phyloP scores from a whole-genome alignment of 73 alveolate species.

The Tetrahymena elliotti region DNA sequence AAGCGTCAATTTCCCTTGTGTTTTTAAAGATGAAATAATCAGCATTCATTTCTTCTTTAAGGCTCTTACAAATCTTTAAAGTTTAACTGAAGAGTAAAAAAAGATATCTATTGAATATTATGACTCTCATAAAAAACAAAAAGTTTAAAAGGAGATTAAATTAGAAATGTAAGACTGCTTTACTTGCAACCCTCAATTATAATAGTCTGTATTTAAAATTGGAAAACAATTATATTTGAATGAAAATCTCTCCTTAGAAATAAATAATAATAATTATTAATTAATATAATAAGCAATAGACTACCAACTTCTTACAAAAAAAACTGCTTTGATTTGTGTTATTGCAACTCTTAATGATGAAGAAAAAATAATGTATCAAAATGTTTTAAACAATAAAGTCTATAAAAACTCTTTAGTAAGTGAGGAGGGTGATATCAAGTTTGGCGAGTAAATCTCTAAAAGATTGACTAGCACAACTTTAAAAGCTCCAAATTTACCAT shows the following conservation, averaged over 20 bases:
- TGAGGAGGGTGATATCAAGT: neutral
- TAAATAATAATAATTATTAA: neutral
- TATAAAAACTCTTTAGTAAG: neutral
- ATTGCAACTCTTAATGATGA: neutral
- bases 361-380: neutral
- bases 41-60: neutral
- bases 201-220: neutral
- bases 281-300: neutral
- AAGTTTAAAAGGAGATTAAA: neutral
- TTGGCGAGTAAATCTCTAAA: too few relatives aligned
- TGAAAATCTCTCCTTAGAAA: neutral
- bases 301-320: neutral
- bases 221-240: neutral
- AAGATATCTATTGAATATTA: neutral
- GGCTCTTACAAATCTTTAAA: neutral
- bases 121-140: neutral
- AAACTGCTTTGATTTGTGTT: neutral
- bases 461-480: too few relatives aligned
- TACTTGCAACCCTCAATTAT: neutral
- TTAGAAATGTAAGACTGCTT: neutral
- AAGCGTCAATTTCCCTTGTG: neutral
- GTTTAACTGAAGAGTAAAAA: neutral
- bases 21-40: constrained; percentile 1
- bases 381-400: too few relatives aligned
- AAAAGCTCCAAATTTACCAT: too few relatives aligned